Base-by-base conservation (phyloP, 2,329 filamentous ascomycete genomes). In the Xylaria sp. region DNA sequence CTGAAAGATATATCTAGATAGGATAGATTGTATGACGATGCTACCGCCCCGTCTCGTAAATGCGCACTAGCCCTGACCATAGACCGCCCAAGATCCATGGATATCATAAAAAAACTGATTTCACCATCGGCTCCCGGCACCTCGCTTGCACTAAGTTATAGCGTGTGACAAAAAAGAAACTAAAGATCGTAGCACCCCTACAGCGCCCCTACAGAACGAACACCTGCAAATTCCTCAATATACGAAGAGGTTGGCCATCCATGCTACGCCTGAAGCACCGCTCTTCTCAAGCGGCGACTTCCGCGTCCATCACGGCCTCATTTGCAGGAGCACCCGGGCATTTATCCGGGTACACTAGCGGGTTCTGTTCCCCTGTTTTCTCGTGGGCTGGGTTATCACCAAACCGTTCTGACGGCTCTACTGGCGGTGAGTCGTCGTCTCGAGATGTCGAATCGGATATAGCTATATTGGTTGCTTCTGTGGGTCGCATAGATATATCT, bases 341-440 rank as follows among this genome's bases (percentile, higher is more conserved):
- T 40, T 72, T 67, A 40, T 72, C 70, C 35, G 67, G 70, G 57
- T 57, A 67, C 9, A 54, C 57, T 19, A 54, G 47, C 44, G 63
- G 63, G 53, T 64, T 62, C 47, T 54, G 54, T 62, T 70, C 67
- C 15, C 60, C 54, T 33, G 61, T 58, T 21, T 65, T 54, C 7
- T 61, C 58, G 58, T 68, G 60, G 51, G 61, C 65, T 17, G 58
- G 59, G 49, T 64, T 67, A 38, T 71, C 62, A 27, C 67, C 67
- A 13, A 58, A 68, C 40, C 65, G 53, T 11, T 68, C 70, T 46
- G 64, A 25, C 29, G 66, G 63, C 23, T 59, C 40, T 44, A 43
- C 19, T 31, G 43, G 19, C 15, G 17, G 19, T 17, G 17, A n/a
- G 25, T 65, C 43, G 25, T 66, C 58, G 13, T 52, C 62, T 9